Evolutionary conservation across 2,329 filamentous ascomycete species (phyloP).

Genomic region (Metarhizium humberi): DNA sequence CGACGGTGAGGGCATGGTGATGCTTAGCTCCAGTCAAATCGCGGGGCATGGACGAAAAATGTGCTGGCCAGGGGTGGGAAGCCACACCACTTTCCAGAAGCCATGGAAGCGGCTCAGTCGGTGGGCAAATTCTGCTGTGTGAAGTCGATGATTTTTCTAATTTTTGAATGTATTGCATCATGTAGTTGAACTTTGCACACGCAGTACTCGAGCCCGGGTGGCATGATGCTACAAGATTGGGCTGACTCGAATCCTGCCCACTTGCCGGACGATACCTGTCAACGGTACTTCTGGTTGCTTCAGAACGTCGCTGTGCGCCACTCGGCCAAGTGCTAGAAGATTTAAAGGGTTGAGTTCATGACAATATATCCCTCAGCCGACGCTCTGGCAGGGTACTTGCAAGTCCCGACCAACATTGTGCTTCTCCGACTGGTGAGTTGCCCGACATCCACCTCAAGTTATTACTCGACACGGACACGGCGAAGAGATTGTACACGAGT

Average conservation of each 20-base stretch:
- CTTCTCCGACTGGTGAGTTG: too few species aligned
- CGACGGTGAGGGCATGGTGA: background rate
- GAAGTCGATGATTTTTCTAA: too few species aligned
- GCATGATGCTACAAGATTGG: background rate
- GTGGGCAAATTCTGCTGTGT: background rate
- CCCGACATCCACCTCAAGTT: too few species aligned
- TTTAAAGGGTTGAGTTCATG: background rate
- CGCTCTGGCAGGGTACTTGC: background rate
- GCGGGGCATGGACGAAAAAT: background rate
- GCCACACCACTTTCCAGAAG: slow-evolving; percentile 1
- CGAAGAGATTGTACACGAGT: too few species aligned
- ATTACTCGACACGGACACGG: too few species aligned
- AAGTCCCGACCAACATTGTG: too few species aligned
- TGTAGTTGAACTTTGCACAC: too few species aligned
- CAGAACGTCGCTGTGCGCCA: too few species aligned
- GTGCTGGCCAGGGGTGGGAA: background rate
- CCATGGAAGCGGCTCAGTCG: background rate
- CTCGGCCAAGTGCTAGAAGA: background rate
- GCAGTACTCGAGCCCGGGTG: background rate
- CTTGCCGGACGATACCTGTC: background rate
- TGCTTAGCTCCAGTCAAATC: background rate
- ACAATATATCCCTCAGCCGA: background rate
- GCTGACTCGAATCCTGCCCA: background rate
- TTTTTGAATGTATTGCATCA: too few species aligned
- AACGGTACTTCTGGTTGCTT: too few species aligned